Conservation (phyloP, 2,329 filamentous ascomycete genomes). For the Ophiocordyceps camponoti-floridani region DNA sequence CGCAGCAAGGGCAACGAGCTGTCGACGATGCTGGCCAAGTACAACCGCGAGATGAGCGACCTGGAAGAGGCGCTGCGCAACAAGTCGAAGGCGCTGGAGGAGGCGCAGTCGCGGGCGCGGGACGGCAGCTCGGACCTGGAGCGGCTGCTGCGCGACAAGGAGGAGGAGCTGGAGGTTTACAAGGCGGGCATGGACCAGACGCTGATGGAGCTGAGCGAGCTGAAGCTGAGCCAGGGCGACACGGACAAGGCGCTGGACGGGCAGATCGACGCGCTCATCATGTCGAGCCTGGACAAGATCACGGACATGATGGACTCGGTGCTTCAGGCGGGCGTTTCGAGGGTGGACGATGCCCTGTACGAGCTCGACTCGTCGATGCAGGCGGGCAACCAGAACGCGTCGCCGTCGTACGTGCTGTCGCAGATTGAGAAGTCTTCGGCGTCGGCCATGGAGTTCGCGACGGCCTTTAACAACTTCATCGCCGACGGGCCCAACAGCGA, state of each 20-base stretch:
- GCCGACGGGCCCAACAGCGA: conserved; percentile 85
- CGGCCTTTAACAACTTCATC: conserved; percentile 96
- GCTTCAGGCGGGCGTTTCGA: conserved; percentile 76
- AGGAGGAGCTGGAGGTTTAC: conserved; percentile 95
- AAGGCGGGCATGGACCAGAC: conserved; percentile 97
- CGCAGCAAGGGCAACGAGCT: conserved; percentile 88
- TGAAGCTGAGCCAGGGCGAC: conserved; percentile 57
- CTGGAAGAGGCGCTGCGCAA: conserved; percentile 80
- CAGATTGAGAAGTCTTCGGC: conserved; percentile 94
- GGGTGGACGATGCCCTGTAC: conserved; percentile 91
- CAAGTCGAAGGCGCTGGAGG: conserved; percentile 77
- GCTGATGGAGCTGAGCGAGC: conserved; percentile 76
- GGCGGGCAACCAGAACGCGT: conserved; percentile 94
- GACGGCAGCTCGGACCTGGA: conserved; percentile 79
- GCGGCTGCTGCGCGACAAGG: conserved; percentile 73
- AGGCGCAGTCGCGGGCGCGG: conserved; percentile 57
- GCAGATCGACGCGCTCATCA: conserved; percentile 77
- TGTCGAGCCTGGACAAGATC: conserved; percentile 79
- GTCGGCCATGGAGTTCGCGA: conserved; percentile 92
- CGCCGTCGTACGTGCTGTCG: conserved; percentile 82
- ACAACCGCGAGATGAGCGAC: conserved; percentile 94
- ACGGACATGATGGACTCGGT: conserved; percentile 97
- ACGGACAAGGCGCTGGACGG: conserved; percentile 70
- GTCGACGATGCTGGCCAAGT: conserved; percentile 84
- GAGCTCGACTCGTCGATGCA: conserved; percentile 97